A percentile compares a stretch with the other conserved stretches of the same genome.
These are phyloP conservation scores for Penicillium palitans DNA, from an alignment of 2,329 filamentous ascomycete genomes.

Conservation along the genomic window DNA sequence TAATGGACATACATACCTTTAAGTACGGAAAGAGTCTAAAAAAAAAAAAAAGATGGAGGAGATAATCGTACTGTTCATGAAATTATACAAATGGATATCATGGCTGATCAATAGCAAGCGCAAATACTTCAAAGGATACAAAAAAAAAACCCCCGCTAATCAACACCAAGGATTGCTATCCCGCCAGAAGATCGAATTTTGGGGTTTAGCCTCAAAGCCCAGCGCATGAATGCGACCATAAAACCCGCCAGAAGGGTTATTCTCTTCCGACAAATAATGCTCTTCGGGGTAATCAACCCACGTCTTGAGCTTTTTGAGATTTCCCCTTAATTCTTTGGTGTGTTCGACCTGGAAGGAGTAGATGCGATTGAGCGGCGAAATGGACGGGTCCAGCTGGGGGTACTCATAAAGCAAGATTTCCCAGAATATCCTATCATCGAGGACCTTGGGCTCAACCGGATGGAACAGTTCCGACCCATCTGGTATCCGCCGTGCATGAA, in stretches of 20 bases:
- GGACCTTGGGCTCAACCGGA: background rate
- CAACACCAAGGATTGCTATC: conserved; percentile 18
- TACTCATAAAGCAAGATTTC: conserved; percentile 6
- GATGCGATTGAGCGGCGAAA: conserved; percentile 15
- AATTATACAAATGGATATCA: conserved; percentile 6
- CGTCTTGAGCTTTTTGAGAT: conserved; percentile 19
- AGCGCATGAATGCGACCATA: conserved; percentile 22
- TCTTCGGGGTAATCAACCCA: conserved; percentile 15
- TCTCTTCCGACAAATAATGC: conserved; percentile 15
- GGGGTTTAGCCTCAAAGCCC: conserved; percentile 13
- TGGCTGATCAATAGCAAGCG: background rate
- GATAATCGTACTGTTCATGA: background rate
- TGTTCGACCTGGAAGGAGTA: conserved; percentile 14
- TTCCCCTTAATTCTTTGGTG: conserved; percentile 2
- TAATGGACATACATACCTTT: background rate
- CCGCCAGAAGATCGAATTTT: conserved; percentile 9
- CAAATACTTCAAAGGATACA: background rate
- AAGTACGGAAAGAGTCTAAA: background rate
- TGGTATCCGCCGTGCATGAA: conserved; percentile 14
- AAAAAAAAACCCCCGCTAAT: background rate
- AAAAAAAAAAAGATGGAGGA: background rate
- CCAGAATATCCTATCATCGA: conserved; percentile 18
- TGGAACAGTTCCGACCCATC: conserved; percentile 15
- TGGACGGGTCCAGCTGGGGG: conserved; percentile 11
- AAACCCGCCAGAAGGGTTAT: conserved; percentile 17